A percentile compares a stretch with the other conserved stretches of the same genome.
Conservation (phyloP, 805 yeast species). For the Cyberlindnera mycetangii region DNA sequence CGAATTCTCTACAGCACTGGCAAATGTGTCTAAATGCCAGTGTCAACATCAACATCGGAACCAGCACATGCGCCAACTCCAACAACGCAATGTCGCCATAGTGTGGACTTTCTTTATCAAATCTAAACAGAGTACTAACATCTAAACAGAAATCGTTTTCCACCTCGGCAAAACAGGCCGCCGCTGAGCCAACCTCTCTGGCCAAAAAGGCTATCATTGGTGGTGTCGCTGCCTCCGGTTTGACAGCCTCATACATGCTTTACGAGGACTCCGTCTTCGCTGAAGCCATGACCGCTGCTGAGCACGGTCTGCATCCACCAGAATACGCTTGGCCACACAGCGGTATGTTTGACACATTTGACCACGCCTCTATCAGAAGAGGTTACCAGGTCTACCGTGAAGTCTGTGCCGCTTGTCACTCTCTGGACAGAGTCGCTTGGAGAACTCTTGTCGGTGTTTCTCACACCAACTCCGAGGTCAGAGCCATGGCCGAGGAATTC, state of each 20-base stretch:
- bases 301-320: constrained; percentile 97
- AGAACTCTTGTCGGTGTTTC: constrained; percentile 97
- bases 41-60: background rate
- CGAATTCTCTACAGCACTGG: too few relatives aligned
- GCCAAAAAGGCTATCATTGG: constrained; percentile 54
- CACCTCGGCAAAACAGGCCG: constrained; percentile 36
- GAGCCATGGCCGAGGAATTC: constrained; percentile 91
- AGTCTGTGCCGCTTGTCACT: constrained; percentile 99
- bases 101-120: background rate
- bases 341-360: constrained; percentile 88
- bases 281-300: constrained; percentile 97
- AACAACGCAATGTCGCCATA: background rate
- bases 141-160: constrained; percentile 29
- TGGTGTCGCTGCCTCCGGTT: constrained; percentile 68
- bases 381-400: constrained; percentile 98
- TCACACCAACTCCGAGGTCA: constrained; percentile 85
- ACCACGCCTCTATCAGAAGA: constrained; percentile 95
- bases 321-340: constrained; percentile 90
- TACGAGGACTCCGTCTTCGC: constrained; percentile 86
- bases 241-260: constrained; percentile 75
- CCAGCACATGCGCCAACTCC: background rate
- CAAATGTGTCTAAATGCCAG: background rate
- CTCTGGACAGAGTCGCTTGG: constrained; percentile 96
- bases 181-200: constrained; percentile 30
- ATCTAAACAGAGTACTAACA: background rate